These are phyloP conservation scores for Colletotrichum sp. DNA, from an alignment of 2,329 filamentous ascomycete species.

Conservation along the genomic window DNA sequence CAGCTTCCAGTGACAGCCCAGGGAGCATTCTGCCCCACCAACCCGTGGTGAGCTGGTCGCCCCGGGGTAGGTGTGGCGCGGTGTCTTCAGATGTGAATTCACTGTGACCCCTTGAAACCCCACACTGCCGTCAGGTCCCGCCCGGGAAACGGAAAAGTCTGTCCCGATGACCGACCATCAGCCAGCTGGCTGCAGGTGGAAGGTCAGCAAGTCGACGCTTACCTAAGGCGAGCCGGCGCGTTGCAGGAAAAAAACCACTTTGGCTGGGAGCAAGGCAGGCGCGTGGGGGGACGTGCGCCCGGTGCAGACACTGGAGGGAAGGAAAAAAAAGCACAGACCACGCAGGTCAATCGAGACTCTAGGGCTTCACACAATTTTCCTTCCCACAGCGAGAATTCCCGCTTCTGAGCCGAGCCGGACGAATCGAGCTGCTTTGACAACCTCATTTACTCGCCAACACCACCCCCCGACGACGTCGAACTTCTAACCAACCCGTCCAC, in stretches of 20 bases:
- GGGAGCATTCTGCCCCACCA: not conserved
- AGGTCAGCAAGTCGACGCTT: not conserved
- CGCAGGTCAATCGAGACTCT: not conserved
- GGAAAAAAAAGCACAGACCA: constrained; percentile 16
- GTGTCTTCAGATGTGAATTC: not conserved
- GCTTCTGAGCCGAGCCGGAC: not conserved
- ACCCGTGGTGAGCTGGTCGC: not conserved
- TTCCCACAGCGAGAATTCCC: not conserved
- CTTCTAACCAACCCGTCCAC: constrained; percentile 38
- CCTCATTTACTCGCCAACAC: constrained; percentile 14
- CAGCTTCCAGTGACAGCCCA: not conserved
- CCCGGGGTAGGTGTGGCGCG: not conserved
- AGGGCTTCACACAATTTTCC: constrained; percentile 7
- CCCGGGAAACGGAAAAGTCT: not conserved
- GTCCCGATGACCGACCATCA: not conserved
- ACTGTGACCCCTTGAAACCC: not conserved
- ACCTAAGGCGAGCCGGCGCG: not conserved
- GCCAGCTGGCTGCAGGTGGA: not conserved
- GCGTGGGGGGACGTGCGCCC: not conserved
- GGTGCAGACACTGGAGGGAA: not conserved
- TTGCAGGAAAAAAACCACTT: not conserved
- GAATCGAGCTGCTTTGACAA: constrained; percentile 13
- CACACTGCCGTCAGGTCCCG: not conserved
- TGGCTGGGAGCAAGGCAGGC: not conserved
- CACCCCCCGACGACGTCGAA: constrained; percentile 36